Percentiles rank a stretch among this genome's conserved stretches.
Evolutionary conservation across 192 early-diverging fungal species (phyloP).

Genomic region (Backusella sp.): DNA sequence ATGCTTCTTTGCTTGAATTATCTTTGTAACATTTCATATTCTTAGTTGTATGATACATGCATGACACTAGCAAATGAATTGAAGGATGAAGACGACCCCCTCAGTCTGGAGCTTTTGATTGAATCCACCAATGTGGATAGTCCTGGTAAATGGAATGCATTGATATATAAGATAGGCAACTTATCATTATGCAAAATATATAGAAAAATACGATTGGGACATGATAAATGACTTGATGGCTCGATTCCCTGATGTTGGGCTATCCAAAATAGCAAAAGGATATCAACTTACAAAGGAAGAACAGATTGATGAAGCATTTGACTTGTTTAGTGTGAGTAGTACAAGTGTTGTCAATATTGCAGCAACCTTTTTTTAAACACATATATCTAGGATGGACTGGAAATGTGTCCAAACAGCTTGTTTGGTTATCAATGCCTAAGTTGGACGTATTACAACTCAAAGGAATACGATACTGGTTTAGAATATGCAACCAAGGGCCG

Average conservation of each 20-base stretch:
- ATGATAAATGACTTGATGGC: conserved; percentile 40
- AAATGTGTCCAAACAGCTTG: conserved; percentile 31
- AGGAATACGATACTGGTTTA: conserved; percentile 51
- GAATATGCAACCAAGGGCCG: conserved; percentile 48
- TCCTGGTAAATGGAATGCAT: conserved; percentile 23
- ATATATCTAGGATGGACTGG: conserved; percentile 45
- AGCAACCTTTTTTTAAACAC: conserved; percentile 4
- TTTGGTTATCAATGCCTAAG: conserved; percentile 50
- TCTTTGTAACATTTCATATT: neutral
- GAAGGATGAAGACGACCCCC: conserved; percentile 25
- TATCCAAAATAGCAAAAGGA: conserved; percentile 46
- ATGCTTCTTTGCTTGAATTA: neutral
- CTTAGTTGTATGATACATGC: conserved; percentile 39
- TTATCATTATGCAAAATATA: too few species aligned
- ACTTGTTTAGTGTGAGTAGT: conserved; percentile 34
- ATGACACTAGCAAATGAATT: conserved; percentile 33
- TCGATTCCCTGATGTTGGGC: conserved; percentile 43
- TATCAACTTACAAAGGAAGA: conserved; percentile 40
- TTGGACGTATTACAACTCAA: conserved; percentile 46
- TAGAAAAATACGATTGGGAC: conserved; percentile 45
- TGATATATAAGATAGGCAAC: too few species aligned
- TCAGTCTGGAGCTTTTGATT: conserved; percentile 49
- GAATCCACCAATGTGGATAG: conserved; percentile 40
- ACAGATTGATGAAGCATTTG: conserved; percentile 30
- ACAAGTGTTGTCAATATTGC: neutral